Evolutionary conservation across 768 basidiomycete species (phyloP).

Genomic region (Tulasnella calospora): DNA sequence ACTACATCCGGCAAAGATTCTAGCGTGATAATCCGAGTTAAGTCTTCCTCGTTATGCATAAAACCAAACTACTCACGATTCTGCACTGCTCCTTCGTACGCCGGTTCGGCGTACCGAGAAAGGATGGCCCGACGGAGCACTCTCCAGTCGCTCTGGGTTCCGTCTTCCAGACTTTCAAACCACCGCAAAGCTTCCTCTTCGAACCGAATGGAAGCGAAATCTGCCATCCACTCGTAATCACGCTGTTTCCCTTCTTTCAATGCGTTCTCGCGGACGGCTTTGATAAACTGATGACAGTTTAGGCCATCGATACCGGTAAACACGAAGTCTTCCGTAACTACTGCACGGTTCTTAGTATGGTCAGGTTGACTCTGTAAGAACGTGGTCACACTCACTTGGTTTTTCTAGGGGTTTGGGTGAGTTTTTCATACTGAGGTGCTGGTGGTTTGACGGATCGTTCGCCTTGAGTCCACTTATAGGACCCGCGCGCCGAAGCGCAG

Average conservation of each 20-base stretch:
- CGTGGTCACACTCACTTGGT: background rate
- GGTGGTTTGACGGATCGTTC: background rate
- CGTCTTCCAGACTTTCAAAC: background rate
- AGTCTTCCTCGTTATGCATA: background rate
- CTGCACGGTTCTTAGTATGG: background rate
- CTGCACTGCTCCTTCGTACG: background rate
- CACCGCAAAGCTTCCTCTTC: background rate
- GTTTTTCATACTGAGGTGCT: background rate
- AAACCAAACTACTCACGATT: background rate
- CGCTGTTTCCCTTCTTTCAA: background rate
- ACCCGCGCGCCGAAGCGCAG: background rate
- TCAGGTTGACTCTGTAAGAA: background rate
- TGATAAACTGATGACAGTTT: background rate
- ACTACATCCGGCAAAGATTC: background rate
- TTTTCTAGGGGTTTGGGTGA: background rate
- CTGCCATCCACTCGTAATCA: slow-evolving; percentile 2
- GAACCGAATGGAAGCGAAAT: background rate
- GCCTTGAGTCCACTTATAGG: background rate
- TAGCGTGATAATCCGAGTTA: background rate
- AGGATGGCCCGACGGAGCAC: background rate
- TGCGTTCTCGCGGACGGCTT: background rate
- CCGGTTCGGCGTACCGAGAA: background rate
- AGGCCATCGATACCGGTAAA: background rate
- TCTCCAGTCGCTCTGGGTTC: background rate
- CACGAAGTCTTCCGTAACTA: background rate